These are phyloP conservation scores for Ambrosia trifida DNA, from an alignment of 129 eudicot species.

Conservation along the genomic window DNA sequence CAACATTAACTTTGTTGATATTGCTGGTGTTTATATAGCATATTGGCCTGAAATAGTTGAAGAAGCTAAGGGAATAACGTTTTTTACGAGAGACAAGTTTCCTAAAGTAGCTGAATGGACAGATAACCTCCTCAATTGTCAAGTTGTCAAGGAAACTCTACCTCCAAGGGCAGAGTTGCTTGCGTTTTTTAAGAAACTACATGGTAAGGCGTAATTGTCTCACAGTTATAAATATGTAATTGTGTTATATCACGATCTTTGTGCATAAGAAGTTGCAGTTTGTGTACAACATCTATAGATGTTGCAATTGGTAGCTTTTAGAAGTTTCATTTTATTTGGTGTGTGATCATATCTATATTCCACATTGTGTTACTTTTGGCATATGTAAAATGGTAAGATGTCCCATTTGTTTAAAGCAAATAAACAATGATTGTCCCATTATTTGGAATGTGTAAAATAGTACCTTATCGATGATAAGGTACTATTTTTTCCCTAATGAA, in stretches of 20 bases:
- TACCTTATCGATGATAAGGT: too few species aligned
- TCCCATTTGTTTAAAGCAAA: not conserved
- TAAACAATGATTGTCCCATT: not conserved
- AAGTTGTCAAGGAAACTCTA: conserved; percentile 24
- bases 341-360: not conserved
- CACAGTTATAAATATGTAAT: not conserved
- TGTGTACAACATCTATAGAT: not conserved
- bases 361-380: not conserved
- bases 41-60: conserved; percentile 31
- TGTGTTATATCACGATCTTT: not conserved
- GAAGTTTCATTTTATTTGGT: not conserved
- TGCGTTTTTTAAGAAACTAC: not conserved
- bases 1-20: conserved; percentile 34
- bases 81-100: conserved; percentile 29
- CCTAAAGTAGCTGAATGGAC: conserved; percentile 28
- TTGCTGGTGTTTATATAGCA: conserved; percentile 22
- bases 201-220: conserved; percentile 6
- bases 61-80: conserved; percentile 3
- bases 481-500: too few species aligned
- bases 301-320: not conserved
- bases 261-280: not conserved
- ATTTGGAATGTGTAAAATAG: too few species aligned
- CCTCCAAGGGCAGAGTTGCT: conserved; percentile 29
- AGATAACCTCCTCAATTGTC: conserved; percentile 20
- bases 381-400: not conserved